Base-by-base conservation (phyloP, 495 filamentous ascomycete species). In the Xylaria venustula region DNA sequence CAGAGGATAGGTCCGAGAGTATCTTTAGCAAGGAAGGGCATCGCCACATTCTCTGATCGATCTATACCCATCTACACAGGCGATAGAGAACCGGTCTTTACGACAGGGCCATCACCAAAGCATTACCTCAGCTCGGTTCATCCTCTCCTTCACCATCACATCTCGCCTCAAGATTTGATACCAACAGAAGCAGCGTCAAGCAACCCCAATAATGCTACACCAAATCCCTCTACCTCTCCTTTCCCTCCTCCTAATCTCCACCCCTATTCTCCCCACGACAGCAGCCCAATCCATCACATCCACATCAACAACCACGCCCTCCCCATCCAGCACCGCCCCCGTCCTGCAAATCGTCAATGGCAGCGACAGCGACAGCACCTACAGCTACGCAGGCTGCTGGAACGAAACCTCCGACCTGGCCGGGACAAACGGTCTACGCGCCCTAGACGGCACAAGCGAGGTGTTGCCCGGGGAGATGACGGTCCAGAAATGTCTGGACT, bases 331-430 rank as follows among this genome's bases (percentile, higher is more conserved):
- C 0, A 15, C 41, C 42, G 15, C 47, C 25, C 30, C 65, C 14
- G 54, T 37, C 51, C 60, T 64, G 0, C n/a, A 37, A 3, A 61
- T 71, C 60, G 58, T 62, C 41, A 53, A 68, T 17, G n/a, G 36
- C 62, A 57, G 61, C 14, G 66, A 20, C 62, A 57, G 61, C 9
- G 66, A 64, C 41, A 44, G 57, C 0, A 41, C 53, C 22, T 79
- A 76, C 64, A 52, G 22, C 19, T 82, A 83, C 60, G 42, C 62
- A 2, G 81, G 81, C n/a, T 84, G 81, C 69, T 81, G 70, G 60
- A 79, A 80, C 51, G 79, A 84, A 64, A 79, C 78, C 12, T 74
- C 71, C 1, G 56, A 59, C 19, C n/a, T 75, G 0, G 54, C 71
- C 5, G 68, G 66, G 47, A 60, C 57, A 1, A 52, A 73, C 61